Evolutionary conservation across 495 filamentous ascomycete genomes (phyloP), one percentile per base, ranked within the genome.

Genomic region (Xylaria longipes): DNA sequence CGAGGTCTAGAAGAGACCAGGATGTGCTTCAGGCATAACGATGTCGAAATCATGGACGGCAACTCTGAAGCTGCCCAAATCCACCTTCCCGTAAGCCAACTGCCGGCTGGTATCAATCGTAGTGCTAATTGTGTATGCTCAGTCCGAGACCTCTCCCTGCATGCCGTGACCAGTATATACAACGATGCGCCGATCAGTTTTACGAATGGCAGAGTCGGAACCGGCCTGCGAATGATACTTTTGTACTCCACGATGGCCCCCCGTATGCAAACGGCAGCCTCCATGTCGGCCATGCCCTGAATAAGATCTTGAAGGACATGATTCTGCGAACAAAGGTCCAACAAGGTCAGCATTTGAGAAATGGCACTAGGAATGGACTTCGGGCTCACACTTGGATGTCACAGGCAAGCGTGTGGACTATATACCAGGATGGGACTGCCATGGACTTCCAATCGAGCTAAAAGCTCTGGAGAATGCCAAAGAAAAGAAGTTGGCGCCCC

Each of bases 281-380:
- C 3, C 96, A 99, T 79, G 88, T 97, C 72, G 96, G 96, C n/a
- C 96, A 99, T 86, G 97, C 96, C 35, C 83, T 99, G 65, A 99
- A 99, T 81, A 99, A 99, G 80, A 92, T 98, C 69, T 82, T 97
- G 61, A 99, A 99, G 85, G 96, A 99, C 79, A 92, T 98, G 62
- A 91, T 97, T 64, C 87, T 92, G 74, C 89, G 96, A 48, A 89
- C 91, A 73, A 89, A 97, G 80, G 82, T 98, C 60, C 88, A 91
- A 54, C 84, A 89, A 75, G 95, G 95, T 84, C 46, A 74, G 80
- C 57, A 56, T 39, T 20, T 27, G 27, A 22, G 31, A 45, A 31
- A 8, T 67, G 37, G 15, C 35, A 27, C 15, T 31, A 14, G 46
- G 56, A n/a, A 14, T n/a, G 57, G 63, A 27, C 33, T 71, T 29